phyloP scores from a whole-genome alignment of 1,139 yeast species.

The Kodamaea arcana region DNA sequence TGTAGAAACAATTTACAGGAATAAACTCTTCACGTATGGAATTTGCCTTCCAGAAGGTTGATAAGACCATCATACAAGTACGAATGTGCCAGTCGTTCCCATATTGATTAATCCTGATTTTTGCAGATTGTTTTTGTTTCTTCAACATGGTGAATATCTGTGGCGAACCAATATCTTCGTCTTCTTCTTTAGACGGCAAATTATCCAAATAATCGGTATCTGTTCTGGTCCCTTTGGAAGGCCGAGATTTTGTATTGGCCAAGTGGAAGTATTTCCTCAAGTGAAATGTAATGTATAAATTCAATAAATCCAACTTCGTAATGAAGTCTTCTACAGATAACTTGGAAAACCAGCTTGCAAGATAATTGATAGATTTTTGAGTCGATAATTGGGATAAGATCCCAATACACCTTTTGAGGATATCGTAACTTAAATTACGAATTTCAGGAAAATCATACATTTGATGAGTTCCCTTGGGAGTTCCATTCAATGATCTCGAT shows the following conservation, averaged over 20 bases:
- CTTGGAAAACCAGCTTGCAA: conserved; percentile 58
- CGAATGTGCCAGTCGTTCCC: conserved; percentile 78
- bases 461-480: conserved; percentile 7
- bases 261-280: conserved; percentile 38
- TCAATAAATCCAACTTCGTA: conserved; percentile 51
- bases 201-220: conserved; percentile 15
- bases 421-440: conserved; percentile 54
- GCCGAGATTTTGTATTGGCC: conserved; percentile 23
- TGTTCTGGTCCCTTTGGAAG: conserved; percentile 1
- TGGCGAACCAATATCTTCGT: conserved; percentile 4
- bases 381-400: conserved; percentile 51
- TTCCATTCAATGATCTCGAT: conserved; percentile 29
- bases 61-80: conserved; percentile 58
- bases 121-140: conserved; percentile 28
- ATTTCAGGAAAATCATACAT: conserved; percentile 51
- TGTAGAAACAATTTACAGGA: conserved; percentile 62
- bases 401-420: conserved; percentile 64
- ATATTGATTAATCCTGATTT: conserved; percentile 58
- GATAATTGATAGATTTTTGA: conserved; percentile 34
- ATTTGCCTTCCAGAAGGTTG: conserved; percentile 55
- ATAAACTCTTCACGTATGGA: conserved; percentile 28
- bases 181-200: conserved; percentile 13
- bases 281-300: conserved; percentile 63
- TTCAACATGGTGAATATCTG: conserved; percentile 9
- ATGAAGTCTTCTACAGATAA: conserved; percentile 37